These are phyloP conservation scores for Mycena capillaripes DNA, from an alignment of 768 basidiomycete genomes.

Conservation along the genomic window DNA sequence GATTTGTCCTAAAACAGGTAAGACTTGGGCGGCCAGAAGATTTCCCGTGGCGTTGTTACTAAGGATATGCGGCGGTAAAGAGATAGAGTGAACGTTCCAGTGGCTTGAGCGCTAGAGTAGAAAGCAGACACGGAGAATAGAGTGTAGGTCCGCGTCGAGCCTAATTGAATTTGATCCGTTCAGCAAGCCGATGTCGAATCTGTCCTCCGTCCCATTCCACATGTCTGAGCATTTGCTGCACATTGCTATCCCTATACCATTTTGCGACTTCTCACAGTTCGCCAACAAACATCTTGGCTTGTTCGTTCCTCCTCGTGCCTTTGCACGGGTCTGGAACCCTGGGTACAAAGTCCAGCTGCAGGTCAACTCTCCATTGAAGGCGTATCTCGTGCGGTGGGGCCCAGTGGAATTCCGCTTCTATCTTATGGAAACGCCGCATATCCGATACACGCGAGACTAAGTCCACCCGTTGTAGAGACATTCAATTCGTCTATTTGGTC, in stretches of 20 bases:
- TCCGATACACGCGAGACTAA: no score
- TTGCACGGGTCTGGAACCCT: no score
- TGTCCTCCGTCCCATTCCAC: neutral
- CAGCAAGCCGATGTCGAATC: neutral
- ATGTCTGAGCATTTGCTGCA: no score
- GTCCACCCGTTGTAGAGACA: no score
- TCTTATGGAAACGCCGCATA: slow-evolving; percentile 34
- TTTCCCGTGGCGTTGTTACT: neutral
- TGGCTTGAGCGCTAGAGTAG: neutral
- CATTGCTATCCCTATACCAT: no score
- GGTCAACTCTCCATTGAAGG: neutral
- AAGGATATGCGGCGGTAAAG: neutral
- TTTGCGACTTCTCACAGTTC: no score
- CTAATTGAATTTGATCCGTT: slow-evolving; percentile 33
- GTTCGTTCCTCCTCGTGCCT: slow-evolving; percentile 19
- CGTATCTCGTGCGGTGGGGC: neutral
- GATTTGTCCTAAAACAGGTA: slow-evolving; percentile 2
- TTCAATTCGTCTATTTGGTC: no score
- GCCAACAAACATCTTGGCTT: neutral
- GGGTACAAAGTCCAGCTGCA: neutral
- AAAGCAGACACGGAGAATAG: no score
- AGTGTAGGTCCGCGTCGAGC: no score
- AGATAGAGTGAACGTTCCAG: slow-evolving; percentile 18
- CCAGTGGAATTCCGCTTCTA: slow-evolving; percentile 11
- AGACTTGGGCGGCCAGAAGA: neutral